A percentile compares a stretch with the other conserved stretches of the same genome.
phyloP scores from a whole-genome alignment of 345 rosid genomes.

The Lepidium didymum region DNA sequence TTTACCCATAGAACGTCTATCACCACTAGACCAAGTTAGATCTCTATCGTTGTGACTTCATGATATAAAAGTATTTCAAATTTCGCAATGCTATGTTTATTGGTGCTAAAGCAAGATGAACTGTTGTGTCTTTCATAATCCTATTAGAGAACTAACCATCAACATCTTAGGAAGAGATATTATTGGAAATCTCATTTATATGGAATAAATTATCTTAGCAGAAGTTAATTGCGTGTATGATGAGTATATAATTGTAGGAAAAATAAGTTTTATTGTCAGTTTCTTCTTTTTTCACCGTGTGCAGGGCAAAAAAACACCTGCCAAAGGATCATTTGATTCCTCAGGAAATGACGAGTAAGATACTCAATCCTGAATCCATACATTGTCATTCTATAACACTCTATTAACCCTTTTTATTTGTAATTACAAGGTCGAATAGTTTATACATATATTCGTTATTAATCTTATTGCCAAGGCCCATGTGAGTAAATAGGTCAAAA shows the following conservation, averaged over 20 bases:
- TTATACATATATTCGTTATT: background rate
- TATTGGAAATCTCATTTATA: background rate
- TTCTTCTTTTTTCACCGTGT: background rate
- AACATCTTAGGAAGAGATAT: background rate
- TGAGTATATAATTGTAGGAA: background rate
- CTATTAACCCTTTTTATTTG: background rate
- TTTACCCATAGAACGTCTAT: background rate
- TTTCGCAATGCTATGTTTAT: background rate
- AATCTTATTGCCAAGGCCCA: background rate
- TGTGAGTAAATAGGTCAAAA: background rate
- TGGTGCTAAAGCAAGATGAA: background rate
- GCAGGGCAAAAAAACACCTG: constrained; percentile 51
- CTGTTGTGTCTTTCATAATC: background rate
- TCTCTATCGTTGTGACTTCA: background rate
- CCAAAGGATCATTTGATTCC: constrained; percentile 81
- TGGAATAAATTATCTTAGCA: background rate
- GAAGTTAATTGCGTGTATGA: background rate
- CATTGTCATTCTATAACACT: background rate
- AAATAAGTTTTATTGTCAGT: background rate
- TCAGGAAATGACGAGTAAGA: constrained; percentile 98
- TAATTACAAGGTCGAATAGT: background rate
- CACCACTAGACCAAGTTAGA: background rate
- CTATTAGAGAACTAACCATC: background rate
- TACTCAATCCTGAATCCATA: constrained; percentile 9
- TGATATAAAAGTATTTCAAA: background rate